Conservation (phyloP, 768 basidiomycete species). For the Tricholoma hemisulphureum region DNA sequence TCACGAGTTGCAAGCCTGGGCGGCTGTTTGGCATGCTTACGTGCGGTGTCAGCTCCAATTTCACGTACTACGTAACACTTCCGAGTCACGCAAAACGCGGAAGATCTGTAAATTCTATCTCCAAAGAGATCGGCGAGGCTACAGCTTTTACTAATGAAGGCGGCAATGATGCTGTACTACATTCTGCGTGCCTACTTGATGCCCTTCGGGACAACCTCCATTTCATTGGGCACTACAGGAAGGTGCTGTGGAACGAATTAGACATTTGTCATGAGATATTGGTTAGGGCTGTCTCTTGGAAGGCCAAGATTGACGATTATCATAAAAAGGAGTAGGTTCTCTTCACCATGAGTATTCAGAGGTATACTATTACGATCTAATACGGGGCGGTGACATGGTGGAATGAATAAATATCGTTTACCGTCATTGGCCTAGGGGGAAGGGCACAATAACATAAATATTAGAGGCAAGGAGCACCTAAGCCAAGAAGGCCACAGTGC, state of each 20-base stretch:
- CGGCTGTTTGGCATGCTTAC: conserved; percentile 4
- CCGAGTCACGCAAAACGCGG: conserved; percentile 4
- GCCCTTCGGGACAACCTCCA: conserved; percentile 35
- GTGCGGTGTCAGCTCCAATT: conserved; percentile 1
- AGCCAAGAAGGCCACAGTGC: conserved; percentile 10
- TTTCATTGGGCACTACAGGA: conserved; percentile 32
- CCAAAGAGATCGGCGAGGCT: conserved; percentile 28
- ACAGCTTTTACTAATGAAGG: conserved; percentile 9
- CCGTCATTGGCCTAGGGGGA: too few species aligned
- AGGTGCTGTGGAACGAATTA: conserved; percentile 34
- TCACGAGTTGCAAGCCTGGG: background rate
- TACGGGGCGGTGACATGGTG: background rate
- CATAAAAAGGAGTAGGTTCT: background rate
- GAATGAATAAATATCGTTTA: background rate
- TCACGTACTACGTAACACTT: conserved; percentile 3
- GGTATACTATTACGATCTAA: background rate
- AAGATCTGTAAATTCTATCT: conserved; percentile 21
- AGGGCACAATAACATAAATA: too few species aligned
- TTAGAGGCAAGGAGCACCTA: background rate
- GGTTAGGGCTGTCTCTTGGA: conserved; percentile 19
- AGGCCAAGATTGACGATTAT: conserved; percentile 12
- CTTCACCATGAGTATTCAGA: background rate
- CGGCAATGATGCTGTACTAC: conserved; percentile 22
- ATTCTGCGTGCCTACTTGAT: conserved; percentile 22
- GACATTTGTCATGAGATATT: conserved; percentile 25